Evolutionary conservation across 2,329 filamentous ascomycete genomes (phyloP).

Genomic region (Nigrospora sphaerica): DNA sequence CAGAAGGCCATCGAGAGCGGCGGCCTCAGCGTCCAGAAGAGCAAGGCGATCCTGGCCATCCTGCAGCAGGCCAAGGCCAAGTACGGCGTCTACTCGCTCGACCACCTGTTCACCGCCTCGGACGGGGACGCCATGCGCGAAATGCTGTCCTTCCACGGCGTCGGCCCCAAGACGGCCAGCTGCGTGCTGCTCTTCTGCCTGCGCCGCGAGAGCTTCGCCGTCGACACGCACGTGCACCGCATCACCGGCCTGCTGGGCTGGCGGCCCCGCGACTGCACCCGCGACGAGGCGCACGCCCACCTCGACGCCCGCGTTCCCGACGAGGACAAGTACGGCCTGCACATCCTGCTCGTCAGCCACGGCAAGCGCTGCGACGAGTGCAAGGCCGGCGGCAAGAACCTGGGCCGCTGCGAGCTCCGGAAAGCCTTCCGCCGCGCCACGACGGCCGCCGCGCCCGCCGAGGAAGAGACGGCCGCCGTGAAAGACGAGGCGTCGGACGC

Average conservation of each 20-base stretch:
- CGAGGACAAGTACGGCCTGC: constrained; percentile 41
- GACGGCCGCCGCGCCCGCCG: constrained; percentile 4
- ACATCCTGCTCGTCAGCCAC: constrained; percentile 41
- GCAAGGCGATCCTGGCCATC: constrained; percentile 62
- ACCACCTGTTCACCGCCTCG: constrained; percentile 35
- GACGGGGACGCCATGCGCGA: constrained; percentile 42
- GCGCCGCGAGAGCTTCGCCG: constrained; percentile 38
- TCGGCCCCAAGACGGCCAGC: constrained; percentile 47
- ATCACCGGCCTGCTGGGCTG: constrained; percentile 42
- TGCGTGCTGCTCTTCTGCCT: constrained; percentile 47
- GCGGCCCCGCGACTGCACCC: constrained; percentile 30
- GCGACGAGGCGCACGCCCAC: constrained; percentile 42
- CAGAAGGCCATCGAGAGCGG: constrained; percentile 62
- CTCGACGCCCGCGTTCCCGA: constrained; percentile 39
- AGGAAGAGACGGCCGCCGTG: constrained; percentile 5
- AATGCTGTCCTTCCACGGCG: constrained; percentile 41
- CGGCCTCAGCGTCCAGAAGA: constrained; percentile 66
- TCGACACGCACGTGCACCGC: constrained; percentile 46
- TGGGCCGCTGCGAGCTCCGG: constrained; percentile 31
- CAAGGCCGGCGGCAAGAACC: constrained; percentile 31
- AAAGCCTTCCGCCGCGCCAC: constrained; percentile 25
- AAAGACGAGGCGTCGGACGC: constrained; percentile 4
- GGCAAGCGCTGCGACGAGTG: constrained; percentile 39
- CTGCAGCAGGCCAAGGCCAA: constrained; percentile 52
- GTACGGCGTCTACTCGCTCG: constrained; percentile 37